These are phyloP conservation scores for Vaccinium myrtillus DNA, from an alignment of 148 eudicot genomes.

Conservation along the genomic window DNA sequence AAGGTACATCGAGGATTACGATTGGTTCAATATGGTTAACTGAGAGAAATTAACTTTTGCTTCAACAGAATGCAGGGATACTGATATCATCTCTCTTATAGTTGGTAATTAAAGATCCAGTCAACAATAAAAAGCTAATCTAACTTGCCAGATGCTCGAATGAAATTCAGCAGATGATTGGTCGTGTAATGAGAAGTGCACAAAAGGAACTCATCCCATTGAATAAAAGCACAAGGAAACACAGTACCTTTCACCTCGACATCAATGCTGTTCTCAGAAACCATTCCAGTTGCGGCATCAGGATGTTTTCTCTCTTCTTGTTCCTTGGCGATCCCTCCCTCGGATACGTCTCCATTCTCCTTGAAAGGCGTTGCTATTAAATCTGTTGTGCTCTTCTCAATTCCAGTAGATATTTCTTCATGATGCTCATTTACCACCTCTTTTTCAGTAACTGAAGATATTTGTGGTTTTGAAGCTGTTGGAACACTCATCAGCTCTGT, in stretches of 20 bases:
- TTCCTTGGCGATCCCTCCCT: background rate
- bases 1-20: background rate
- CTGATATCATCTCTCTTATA: background rate
- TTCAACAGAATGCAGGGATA: background rate
- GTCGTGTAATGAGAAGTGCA: background rate
- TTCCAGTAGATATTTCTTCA: slow-evolving; percentile 15
- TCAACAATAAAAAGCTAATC: slow-evolving; percentile 1
- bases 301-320: slow-evolving; percentile 6
- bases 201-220: background rate
- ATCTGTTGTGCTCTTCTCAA: background rate
- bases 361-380: background rate
- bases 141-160: background rate
- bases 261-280: slow-evolving; percentile 10
- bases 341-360: slow-evolving; percentile 6
- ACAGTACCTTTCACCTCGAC: slow-evolving; percentile 19
- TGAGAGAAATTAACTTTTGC: background rate
- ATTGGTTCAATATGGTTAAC: background rate
- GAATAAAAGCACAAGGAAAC: slow-evolving; percentile 13
- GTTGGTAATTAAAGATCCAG: background rate
- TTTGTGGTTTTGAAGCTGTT: slow-evolving; percentile 14
- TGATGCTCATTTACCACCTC: slow-evolving; percentile 16
- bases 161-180: background rate
- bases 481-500: slow-evolving; percentile 27
- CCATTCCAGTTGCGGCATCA: slow-evolving; percentile 8
- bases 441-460: slow-evolving; percentile 13